A percentile compares a stretch with the other conserved stretches of the same genome.
These are phyloP conservation scores for Fusarium penzigii DNA, from an alignment of 2,329 filamentous ascomycete genomes.

Conservation along the genomic window DNA sequence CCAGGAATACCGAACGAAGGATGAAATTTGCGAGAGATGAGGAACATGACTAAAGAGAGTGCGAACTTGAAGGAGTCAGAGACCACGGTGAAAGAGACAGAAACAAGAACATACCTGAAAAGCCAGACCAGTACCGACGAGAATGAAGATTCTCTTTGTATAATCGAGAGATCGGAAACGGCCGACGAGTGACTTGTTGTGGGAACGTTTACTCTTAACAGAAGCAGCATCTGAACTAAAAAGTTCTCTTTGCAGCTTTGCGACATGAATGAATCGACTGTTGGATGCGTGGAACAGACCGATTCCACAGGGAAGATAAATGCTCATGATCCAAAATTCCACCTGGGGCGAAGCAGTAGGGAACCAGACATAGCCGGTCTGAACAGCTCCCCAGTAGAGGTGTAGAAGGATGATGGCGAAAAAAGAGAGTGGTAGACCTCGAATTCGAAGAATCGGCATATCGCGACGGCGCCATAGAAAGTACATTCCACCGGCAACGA, in stretches of 20 bases:
- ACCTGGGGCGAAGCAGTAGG: constrained; percentile 49
- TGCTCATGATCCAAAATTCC: constrained; percentile 68
- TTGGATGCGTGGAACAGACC: constrained; percentile 67
- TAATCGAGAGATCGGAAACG: constrained; percentile 45
- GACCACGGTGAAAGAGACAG: fast-evolving
- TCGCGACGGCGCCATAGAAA: constrained; percentile 43
- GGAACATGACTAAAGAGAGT: constrained; percentile 60
- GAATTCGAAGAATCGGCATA: constrained; percentile 42
- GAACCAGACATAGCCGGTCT: constrained; percentile 41
- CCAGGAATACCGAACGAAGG: constrained; percentile 59
- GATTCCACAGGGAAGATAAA: constrained; percentile 65
- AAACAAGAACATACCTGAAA: constrained; percentile 48
- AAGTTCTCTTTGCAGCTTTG: constrained; percentile 52
- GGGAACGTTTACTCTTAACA: constrained; percentile 13
- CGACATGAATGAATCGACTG: constrained; percentile 60
- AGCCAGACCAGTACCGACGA: constrained; percentile 55
- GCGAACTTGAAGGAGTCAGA: constrained; percentile 46
- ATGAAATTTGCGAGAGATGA: constrained; percentile 67
- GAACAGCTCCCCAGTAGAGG: constrained; percentile 44
- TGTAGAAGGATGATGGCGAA: constrained; percentile 43
- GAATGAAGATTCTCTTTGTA: constrained; percentile 48
- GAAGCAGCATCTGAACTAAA: constrained; percentile 22
- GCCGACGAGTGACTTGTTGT: constrained; percentile 31
- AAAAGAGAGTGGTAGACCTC: constrained; percentile 43
- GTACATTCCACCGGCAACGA: constrained; percentile 41